Percentiles rank a stretch among this genome's conserved stretches.
These are phyloP conservation scores for Penicillium egyptiacum DNA, from an alignment of 495 filamentous ascomycete genomes.

Conservation along the genomic window DNA sequence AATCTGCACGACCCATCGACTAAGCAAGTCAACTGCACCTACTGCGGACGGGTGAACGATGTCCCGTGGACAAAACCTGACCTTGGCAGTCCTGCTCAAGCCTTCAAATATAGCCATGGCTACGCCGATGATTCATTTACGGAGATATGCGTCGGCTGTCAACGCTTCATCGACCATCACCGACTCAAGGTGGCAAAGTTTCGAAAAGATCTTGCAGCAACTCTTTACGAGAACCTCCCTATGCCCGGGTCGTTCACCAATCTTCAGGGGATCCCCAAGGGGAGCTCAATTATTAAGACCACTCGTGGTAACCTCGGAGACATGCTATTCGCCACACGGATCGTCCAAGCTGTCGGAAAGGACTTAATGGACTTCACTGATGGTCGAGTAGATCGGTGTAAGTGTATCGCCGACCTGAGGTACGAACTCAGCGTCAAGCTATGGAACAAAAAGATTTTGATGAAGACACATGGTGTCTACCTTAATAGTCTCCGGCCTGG, in stretches of 20 bases:
- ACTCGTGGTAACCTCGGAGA: not conserved
- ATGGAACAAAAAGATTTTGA: slow-evolving; percentile 11
- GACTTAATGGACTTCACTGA: slow-evolving; percentile 39
- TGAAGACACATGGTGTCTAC: slow-evolving; percentile 2
- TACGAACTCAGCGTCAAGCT: slow-evolving; percentile 14
- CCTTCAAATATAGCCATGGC: slow-evolving; percentile 39
- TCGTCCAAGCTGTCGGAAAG: slow-evolving; percentile 47
- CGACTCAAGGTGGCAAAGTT: slow-evolving; percentile 55
- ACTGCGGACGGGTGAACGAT: slow-evolving; percentile 39
- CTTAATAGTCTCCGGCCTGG: not conserved
- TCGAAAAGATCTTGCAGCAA: slow-evolving; percentile 46
- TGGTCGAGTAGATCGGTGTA: slow-evolving; percentile 22
- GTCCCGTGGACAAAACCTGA: slow-evolving; percentile 29
- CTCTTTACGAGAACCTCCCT: slow-evolving; percentile 44
- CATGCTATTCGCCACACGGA: slow-evolving; percentile 57
- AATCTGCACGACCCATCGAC: slow-evolving; percentile 50
- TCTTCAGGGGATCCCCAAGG: slow-evolving; percentile 33
- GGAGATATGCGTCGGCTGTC: slow-evolving; percentile 44
- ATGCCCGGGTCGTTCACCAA: slow-evolving; percentile 64
- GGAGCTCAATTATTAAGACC: not conserved
- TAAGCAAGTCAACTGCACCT: slow-evolving; percentile 57
- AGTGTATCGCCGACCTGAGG: slow-evolving; percentile 17
- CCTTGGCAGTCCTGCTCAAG: slow-evolving; percentile 14
- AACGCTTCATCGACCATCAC: slow-evolving; percentile 49
- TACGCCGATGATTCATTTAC: slow-evolving; percentile 62